Percentiles rank a stretch among this genome's conserved stretches.
phyloP scores from a whole-genome alignment of 2,329 filamentous ascomycete genomes.

The Juglanconis oblonga region DNA sequence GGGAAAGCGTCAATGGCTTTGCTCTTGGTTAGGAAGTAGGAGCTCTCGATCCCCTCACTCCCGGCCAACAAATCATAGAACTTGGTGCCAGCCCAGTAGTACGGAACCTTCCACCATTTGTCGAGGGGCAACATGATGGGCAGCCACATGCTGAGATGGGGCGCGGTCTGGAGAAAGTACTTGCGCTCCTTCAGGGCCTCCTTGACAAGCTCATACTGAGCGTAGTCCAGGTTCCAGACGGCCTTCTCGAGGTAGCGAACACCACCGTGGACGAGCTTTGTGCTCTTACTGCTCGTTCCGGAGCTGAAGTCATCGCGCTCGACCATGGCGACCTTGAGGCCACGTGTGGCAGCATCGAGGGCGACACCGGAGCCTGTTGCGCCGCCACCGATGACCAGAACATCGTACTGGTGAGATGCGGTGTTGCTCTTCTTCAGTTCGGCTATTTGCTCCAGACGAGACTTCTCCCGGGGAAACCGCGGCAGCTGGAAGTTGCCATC shows the following conservation, averaged over 20 bases:
- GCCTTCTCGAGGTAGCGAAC: conserved; percentile 85
- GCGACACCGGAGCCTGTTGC: conserved; percentile 79
- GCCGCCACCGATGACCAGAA: conserved; percentile 75
- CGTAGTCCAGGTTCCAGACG: conserved; percentile 80
- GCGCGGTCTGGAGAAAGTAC: conserved; percentile 79
- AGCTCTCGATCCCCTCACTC: conserved; percentile 77
- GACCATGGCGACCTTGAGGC: conserved; percentile 75
- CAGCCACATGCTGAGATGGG: conserved; percentile 76
- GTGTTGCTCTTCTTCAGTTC: conserved; percentile 50
- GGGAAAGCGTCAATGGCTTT: conserved; percentile 77
- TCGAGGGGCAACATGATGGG: conserved; percentile 81
- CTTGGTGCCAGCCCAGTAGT: conserved; percentile 70
- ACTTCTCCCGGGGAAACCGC: conserved; percentile 61
- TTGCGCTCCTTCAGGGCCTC: conserved; percentile 80
- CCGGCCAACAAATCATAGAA: conserved; percentile 79
- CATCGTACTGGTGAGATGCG: conserved; percentile 63
- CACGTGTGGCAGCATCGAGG: conserved; percentile 75
- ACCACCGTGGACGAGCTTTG: conserved; percentile 81
- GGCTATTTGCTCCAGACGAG: conserved; percentile 61
- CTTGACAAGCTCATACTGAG: conserved; percentile 76
- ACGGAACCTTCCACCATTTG: conserved; percentile 80
- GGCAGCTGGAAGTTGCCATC: conserved; percentile 67
- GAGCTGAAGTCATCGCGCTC: conserved; percentile 81
- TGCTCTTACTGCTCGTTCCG: conserved; percentile 83
- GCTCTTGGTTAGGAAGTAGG: conserved; percentile 75